Base-by-base conservation (phyloP, 2,329 filamentous ascomycete species). In the Nemania abortiva region DNA sequence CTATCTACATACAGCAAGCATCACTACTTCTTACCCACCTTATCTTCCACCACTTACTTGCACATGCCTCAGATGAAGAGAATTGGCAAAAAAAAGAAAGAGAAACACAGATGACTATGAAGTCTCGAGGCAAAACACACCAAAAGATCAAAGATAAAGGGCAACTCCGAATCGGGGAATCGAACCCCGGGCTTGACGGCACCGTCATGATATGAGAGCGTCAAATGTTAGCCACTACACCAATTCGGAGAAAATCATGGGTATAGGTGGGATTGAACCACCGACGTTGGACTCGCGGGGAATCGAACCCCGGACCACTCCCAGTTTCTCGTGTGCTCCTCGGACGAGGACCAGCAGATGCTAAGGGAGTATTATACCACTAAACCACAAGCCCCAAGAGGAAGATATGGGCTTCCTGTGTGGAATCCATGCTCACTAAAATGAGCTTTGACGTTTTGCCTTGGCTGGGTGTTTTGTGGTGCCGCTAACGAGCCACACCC, bases 201-300 rank as follows among this genome's bases (percentile, higher is more conserved):
- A 65, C 67, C 67, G 20, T 2, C 47, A 18, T 10, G 20, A 27
- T 13, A 53, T 78, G 77, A 79, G 76, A 78, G 76, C 76, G 76
- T 76, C 74, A 77, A 77, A 77, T 79, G 77, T 78, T 79, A 73
- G 74, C 76, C 77, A 79, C 75, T 75, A 74, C 75, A 78, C 76
- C 80, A 76, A 77, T 77, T 79, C 77, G 76, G 77, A 79, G 49
- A 63, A 70, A 64, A 61, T 63, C 31, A 18, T 34, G 45, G 53
- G 56, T 65, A 70, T 24, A 62, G 56, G 59, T 49, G 66, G 63
- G 29, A 69, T 69, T 58, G 58, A 69, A 66, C 66, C 69, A 50
- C 59, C 45, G 27, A 18, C 39, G 45, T 45, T 74, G 72, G 72
- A 73, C 67, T 73, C 72, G 72, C 72, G 71, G 72, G 71, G 72